phyloP scores from a whole-genome alignment of 768 basidiomycete species.

The Cubamyces lactineus region DNA sequence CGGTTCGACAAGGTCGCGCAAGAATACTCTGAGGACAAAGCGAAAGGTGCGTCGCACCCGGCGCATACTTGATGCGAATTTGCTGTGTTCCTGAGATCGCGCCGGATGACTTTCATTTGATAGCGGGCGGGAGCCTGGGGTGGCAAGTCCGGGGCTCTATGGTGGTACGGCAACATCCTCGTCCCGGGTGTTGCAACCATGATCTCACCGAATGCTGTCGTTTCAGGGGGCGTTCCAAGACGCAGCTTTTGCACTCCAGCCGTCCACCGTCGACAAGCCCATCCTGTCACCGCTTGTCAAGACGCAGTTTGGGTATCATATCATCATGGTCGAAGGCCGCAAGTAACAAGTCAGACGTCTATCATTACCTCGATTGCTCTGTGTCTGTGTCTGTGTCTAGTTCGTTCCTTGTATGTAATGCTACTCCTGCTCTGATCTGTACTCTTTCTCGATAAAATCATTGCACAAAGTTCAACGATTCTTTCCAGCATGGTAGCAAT shows the following conservation, averaged over 20 bases:
- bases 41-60: slow-evolving; percentile 61
- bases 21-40: slow-evolving; percentile 91
- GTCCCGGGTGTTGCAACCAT: neutral
- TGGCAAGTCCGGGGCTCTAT: slow-evolving; percentile 89
- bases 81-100: neutral
- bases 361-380: neutral
- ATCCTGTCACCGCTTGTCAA: slow-evolving; percentile 73
- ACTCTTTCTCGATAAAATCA: too few relatives aligned
- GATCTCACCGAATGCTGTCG: neutral
- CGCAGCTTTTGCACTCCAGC: slow-evolving; percentile 79
- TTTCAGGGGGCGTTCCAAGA: slow-evolving; percentile 76
- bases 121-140: slow-evolving; percentile 84
- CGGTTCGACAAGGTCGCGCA: slow-evolving; percentile 88
- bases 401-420: too few relatives aligned
- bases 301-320: slow-evolving; percentile 84
- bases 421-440: too few relatives aligned
- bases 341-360: slow-evolving; percentile 39
- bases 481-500: too few relatives aligned
- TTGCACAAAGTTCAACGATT: too few relatives aligned
- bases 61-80: neutral
- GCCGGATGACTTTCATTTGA: too few relatives aligned
- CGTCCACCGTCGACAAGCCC: slow-evolving; percentile 83
- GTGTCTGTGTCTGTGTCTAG: neutral
- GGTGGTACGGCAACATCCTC: slow-evolving; percentile 54
- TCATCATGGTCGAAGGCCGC: slow-evolving; percentile 90